phyloP scores from a whole-genome alignment of 352 stramenopile genomes.

The Blastocystis sp. region DNA sequence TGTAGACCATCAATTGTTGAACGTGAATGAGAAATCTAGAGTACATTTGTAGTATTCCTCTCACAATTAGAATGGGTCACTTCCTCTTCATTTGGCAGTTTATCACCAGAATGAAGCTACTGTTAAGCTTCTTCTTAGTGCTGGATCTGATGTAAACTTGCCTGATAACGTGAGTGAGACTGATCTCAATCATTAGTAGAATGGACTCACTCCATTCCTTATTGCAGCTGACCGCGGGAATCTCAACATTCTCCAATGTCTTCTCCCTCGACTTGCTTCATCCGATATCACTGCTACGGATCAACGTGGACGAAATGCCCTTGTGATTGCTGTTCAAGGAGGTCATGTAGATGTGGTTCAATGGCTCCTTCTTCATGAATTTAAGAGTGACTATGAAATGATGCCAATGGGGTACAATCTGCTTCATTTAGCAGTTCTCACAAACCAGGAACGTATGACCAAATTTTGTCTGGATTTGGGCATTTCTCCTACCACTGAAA shows the following conservation, averaged over 20 bases:
- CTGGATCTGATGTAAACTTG: background rate
- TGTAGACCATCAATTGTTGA: background rate
- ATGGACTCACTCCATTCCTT: conserved; percentile 30
- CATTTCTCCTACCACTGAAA: conserved; percentile 7
- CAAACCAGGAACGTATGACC: background rate
- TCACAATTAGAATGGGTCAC: background rate
- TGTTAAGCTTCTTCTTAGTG: background rate
- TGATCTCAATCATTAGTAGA: background rate
- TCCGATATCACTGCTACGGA: background rate
- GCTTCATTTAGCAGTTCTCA: conserved; percentile 5
- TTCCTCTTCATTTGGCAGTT: conserved; percentile 32
- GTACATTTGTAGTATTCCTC: background rate
- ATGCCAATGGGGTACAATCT: background rate
- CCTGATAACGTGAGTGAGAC: background rate
- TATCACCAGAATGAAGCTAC: conserved; percentile 21
- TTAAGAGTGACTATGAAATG: background rate
- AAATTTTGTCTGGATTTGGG: conserved; percentile 32
- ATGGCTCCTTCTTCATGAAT: background rate
- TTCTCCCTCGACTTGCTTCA: background rate
- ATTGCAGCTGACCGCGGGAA: conserved; percentile 24
- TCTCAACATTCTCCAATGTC: background rate
- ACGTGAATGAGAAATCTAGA: conserved; percentile 32
- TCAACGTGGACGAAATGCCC: conserved; percentile 11
- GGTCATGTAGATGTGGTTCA: background rate
- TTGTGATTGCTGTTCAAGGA: conserved; percentile 1